Conservation (phyloP, 176 grass and related monocot species). For the Hsuehochloa calcarea region DNA sequence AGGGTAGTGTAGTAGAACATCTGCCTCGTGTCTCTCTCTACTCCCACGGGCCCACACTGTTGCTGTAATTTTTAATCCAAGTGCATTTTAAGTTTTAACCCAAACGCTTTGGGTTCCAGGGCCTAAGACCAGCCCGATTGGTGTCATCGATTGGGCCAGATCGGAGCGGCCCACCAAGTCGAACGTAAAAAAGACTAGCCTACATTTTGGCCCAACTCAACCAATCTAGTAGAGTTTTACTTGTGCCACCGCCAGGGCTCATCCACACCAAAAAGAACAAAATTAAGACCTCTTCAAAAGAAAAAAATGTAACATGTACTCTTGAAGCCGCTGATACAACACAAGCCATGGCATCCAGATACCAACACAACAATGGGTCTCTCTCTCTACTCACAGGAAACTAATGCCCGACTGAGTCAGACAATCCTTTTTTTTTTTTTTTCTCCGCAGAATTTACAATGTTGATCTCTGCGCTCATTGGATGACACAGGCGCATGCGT, state of each 20-base stretch:
- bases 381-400: conserved; percentile 19
- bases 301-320: neutral
- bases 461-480: conserved; percentile 29
- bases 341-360: conserved; percentile 21
- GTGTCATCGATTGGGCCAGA: neutral
- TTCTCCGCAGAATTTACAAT: conserved; percentile 38
- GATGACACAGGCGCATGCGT: conserved; percentile 23
- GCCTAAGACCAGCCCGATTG: neutral
- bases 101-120: neutral
- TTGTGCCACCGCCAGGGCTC: neutral
- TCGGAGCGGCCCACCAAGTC: no score
- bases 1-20: no score
- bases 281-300: neutral
- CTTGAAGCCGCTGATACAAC: conserved; percentile 32
- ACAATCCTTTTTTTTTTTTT: neutral
- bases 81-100: neutral
- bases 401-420: conserved; percentile 19
- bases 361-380: neutral
- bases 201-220: neutral
- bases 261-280: neutral
- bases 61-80: neutral
- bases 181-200: neutral
- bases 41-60: neutral
- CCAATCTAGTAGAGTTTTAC: neutral
- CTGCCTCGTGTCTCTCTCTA: no score